Evolutionary conservation across 2,329 filamentous ascomycete species (phyloP).

Genomic region (Aspergillus carbonarius): DNA sequence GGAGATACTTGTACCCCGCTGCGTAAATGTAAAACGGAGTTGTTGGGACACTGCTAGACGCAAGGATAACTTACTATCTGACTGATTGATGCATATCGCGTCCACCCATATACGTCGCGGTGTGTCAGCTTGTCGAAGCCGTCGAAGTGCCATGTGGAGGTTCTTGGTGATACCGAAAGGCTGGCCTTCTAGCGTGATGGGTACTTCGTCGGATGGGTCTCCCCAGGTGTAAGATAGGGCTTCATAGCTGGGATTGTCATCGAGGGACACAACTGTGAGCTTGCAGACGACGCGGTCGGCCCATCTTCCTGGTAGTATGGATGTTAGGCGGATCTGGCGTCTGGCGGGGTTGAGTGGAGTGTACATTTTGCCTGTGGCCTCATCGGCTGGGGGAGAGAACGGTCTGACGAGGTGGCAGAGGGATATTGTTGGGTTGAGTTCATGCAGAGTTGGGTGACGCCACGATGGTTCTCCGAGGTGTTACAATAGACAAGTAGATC

Average conservation of each 20-base stretch:
- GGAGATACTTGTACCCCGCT: too few relatives aligned
- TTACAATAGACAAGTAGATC: too few relatives aligned
- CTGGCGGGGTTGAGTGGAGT: neutral
- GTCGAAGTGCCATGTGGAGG: neutral
- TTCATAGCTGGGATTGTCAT: neutral
- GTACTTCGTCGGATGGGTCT: neutral
- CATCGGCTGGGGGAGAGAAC: too few relatives aligned
- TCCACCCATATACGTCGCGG: neutral
- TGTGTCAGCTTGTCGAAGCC: neutral
- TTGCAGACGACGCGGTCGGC: neutral
- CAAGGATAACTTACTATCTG: too few relatives aligned
- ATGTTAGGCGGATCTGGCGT: neutral
- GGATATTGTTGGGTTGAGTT: too few relatives aligned
- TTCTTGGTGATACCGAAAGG: neutral
- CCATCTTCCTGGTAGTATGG: neutral
- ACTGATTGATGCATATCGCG: neutral
- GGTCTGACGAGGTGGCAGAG: too few relatives aligned
- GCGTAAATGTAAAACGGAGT: too few relatives aligned
- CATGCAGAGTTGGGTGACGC: too few relatives aligned
- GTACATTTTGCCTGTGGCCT: too few relatives aligned
- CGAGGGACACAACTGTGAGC: neutral
- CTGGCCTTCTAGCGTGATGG: neutral
- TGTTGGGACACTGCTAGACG: too few relatives aligned
- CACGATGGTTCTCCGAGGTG: too few relatives aligned
- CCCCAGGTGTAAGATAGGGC: neutral